Evolutionary conservation across 2,329 filamentous ascomycete species (phyloP).

Genomic region (Alternaria consortialis): DNA sequence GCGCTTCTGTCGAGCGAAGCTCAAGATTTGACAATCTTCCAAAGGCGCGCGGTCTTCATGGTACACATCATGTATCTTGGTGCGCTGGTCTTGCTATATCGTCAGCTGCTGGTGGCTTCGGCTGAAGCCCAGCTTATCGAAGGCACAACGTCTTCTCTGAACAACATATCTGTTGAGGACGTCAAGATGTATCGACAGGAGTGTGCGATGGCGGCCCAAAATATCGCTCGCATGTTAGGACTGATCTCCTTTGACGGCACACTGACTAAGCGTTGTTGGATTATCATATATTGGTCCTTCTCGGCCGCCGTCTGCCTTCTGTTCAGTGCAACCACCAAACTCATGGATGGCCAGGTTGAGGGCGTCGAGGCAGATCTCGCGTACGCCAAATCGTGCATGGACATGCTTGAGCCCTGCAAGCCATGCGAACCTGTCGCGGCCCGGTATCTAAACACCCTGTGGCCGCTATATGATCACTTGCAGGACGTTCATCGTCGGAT

Average conservation of each 20-base stretch:
- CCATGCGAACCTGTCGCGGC: constrained; percentile 45
- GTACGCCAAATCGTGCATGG: constrained; percentile 48
- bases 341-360: constrained; percentile 43
- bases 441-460: constrained; percentile 44
- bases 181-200: constrained; percentile 41
- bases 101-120: constrained; percentile 46
- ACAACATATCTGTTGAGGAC: constrained; percentile 39
- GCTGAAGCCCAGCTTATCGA: constrained; percentile 43
- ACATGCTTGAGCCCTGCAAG: constrained; percentile 47
- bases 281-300: constrained; percentile 53
- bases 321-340: constrained; percentile 45
- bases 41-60: constrained; percentile 49
- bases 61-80: constrained; percentile 53
- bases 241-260: constrained; percentile 48
- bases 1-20: constrained; percentile 38
- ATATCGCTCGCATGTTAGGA: constrained; percentile 46
- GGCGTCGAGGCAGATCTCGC: constrained; percentile 44
- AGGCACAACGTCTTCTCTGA: constrained; percentile 31
- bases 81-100: constrained; percentile 48
- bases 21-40: constrained; percentile 38
- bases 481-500: constrained; percentile 44
- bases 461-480: constrained; percentile 47
- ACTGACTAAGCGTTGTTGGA: constrained; percentile 49
- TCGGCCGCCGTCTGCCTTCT: constrained; percentile 47
- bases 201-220: constrained; percentile 48